phyloP scores from a whole-genome alignment of 208 protist genomes.

The Trypanosoma scelopori region DNA sequence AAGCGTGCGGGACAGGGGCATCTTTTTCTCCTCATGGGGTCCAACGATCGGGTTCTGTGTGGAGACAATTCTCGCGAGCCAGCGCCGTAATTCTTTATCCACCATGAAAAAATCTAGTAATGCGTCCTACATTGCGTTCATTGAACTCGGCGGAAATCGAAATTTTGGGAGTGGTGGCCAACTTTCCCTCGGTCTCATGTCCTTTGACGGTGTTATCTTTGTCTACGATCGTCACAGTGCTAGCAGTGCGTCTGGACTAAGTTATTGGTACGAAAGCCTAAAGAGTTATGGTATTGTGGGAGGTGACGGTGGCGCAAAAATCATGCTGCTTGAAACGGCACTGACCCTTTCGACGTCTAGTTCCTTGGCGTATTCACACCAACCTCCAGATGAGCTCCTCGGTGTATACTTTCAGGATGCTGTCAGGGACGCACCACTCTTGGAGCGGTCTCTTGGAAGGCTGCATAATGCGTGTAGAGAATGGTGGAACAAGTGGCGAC shows the following conservation, averaged over 20 bases:
- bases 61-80: conserved; percentile 34
- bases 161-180: conserved; percentile 46
- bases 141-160: conserved; percentile 74
- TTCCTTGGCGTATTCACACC: background rate
- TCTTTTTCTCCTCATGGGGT: conserved; percentile 23
- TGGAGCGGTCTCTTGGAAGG: background rate
- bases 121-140: conserved; percentile 46
- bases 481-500: background rate
- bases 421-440: conserved; percentile 1
- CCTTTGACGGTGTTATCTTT: conserved; percentile 78
- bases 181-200: conserved; percentile 44
- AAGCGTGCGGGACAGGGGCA: conserved; percentile 17
- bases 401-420: conserved; percentile 19
- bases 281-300: conserved; percentile 29
- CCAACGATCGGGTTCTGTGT: conserved; percentile 64
- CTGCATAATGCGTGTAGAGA: background rate
- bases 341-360: conserved; percentile 13
- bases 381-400: conserved; percentile 28
- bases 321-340: conserved; percentile 25
- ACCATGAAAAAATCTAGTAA: background rate
- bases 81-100: background rate
- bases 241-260: conserved; percentile 55
- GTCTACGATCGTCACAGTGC: conserved; percentile 63
- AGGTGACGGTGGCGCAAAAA: conserved; percentile 9
- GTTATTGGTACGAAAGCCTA: conserved; percentile 52